Conservation (phyloP, 192 early-diverging fungal genomes). For the Allomyces macrogynus region DNA sequence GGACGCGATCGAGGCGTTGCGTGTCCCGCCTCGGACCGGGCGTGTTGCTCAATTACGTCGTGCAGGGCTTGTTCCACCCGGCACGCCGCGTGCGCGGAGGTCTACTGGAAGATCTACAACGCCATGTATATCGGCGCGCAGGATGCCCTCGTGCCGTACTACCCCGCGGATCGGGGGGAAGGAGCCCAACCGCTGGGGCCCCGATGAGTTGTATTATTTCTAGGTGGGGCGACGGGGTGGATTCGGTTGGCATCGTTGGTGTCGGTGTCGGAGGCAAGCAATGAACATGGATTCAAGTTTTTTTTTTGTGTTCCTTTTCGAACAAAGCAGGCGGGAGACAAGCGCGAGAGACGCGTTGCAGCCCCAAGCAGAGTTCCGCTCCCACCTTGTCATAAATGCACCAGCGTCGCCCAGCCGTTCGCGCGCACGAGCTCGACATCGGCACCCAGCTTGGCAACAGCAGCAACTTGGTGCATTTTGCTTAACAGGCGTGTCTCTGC, state of each 20-base stretch:
- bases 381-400: too few relatives aligned
- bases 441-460: too few relatives aligned
- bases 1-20: constrained; percentile 85
- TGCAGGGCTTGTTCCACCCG: constrained; percentile 95
- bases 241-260: too few relatives aligned
- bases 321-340: background rate
- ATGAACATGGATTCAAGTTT: background rate
- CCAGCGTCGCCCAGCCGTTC: too few relatives aligned
- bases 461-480: too few relatives aligned
- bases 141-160: constrained; percentile 77
- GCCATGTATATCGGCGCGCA: constrained; percentile 77
- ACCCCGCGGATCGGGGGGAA: constrained; percentile 80
- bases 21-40: constrained; percentile 75
- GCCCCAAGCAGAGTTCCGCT: too few relatives aligned
- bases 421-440: too few relatives aligned
- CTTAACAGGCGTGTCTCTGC: too few relatives aligned
- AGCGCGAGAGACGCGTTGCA: too few relatives aligned
- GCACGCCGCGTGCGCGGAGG: constrained; percentile 81
- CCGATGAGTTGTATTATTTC: constrained; percentile 64
- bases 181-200: constrained; percentile 46
- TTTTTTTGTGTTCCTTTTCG: background rate
- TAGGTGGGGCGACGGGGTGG: background rate
- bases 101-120: constrained; percentile 99
- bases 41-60: constrained; percentile 60
- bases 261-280: too few relatives aligned